phyloP scores from a whole-genome alignment of 192 early-diverging fungal species.

The Coemansia sp. region DNA sequence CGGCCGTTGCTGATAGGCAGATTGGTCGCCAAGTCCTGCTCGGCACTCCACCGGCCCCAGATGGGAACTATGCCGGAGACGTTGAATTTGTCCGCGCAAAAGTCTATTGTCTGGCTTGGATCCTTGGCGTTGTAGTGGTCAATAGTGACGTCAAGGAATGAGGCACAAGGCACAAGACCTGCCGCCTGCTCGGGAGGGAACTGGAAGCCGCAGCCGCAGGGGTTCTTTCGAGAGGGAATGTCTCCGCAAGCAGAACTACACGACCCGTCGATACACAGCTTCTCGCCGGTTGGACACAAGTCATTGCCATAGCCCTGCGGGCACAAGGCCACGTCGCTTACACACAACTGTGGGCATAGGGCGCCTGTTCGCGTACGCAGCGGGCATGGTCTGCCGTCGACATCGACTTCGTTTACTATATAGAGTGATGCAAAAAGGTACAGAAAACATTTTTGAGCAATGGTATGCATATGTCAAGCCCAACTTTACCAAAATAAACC shows the following conservation, averaged over 20 bases:
- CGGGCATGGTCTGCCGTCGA: slow-evolving; percentile 53
- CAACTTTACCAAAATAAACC: neutral
- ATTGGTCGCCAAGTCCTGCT: slow-evolving; percentile 10
- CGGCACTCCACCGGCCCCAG: slow-evolving; percentile 39
- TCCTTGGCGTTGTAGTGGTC: slow-evolving; percentile 35
- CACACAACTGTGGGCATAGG: slow-evolving; percentile 60
- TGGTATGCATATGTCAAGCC: neutral
- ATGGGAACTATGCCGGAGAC: slow-evolving; percentile 22
- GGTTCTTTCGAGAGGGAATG: slow-evolving; percentile 37
- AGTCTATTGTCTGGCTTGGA: slow-evolving; percentile 20
- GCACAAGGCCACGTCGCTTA: slow-evolving; percentile 49
- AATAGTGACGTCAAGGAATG: slow-evolving; percentile 50
- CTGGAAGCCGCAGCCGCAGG: slow-evolving; percentile 52
- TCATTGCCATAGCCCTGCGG: slow-evolving; percentile 29
- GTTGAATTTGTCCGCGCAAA: slow-evolving; percentile 43
- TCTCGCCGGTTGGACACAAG: slow-evolving; percentile 47
- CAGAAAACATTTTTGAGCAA: neutral
- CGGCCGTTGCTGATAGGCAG: slow-evolving; percentile 16
- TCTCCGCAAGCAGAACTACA: slow-evolving; percentile 51
- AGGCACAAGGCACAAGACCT: slow-evolving; percentile 37
- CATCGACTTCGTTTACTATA: slow-evolving; percentile 58
- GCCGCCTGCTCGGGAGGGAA: slow-evolving; percentile 25
- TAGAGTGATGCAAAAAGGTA: neutral
- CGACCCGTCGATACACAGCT: slow-evolving; percentile 57
- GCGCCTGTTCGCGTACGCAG: slow-evolving; percentile 41